Conservation (phyloP, 2,329 filamentous ascomycete genomes). For the Polychaeton citri region DNA sequence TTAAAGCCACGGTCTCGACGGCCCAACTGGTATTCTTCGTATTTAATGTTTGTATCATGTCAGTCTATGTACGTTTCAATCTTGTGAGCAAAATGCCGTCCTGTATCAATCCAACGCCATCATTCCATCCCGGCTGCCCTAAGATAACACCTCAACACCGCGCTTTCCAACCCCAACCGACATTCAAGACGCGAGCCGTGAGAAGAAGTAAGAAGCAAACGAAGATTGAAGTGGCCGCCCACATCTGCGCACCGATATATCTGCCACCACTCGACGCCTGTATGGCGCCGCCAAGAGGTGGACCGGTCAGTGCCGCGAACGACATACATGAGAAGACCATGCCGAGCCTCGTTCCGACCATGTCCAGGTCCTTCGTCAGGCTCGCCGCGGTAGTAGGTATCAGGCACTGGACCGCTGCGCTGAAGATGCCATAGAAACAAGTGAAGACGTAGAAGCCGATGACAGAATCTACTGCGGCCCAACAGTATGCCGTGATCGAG, state of each 20-base stretch:
- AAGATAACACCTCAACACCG: too few species aligned
- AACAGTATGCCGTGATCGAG: conserved; percentile 40
- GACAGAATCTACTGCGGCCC: conserved; percentile 37
- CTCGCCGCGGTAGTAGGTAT: conserved; percentile 30
- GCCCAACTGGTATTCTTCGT: too few species aligned
- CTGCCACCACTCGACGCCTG: conserved; percentile 26
- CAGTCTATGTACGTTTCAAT: too few species aligned
- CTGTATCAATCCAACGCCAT: too few species aligned
- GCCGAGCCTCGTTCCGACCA: conserved; percentile 33
- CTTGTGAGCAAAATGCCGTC: too few species aligned
- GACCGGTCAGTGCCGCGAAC: conserved; percentile 31
- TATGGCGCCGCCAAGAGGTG: conserved; percentile 34
- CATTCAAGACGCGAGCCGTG: conserved; percentile 12
- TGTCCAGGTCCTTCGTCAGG: conserved; percentile 32
- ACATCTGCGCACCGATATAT: conserved; percentile 32
- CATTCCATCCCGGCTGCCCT: too few species aligned
- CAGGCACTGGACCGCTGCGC: conserved; percentile 31
- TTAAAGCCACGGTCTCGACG: too few species aligned
- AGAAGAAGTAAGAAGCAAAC: conserved; percentile 9
- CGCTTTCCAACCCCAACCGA: conserved; percentile 11
- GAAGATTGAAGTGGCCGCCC: conserved; percentile 20
- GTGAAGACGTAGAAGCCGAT: conserved; percentile 30
- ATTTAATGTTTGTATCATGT: too few species aligned
- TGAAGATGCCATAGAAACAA: conserved; percentile 31
- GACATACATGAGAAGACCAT: conserved; percentile 35